phyloP scores from a whole-genome alignment of 768 basidiomycete species.

The Plicaturopsis crispa region DNA sequence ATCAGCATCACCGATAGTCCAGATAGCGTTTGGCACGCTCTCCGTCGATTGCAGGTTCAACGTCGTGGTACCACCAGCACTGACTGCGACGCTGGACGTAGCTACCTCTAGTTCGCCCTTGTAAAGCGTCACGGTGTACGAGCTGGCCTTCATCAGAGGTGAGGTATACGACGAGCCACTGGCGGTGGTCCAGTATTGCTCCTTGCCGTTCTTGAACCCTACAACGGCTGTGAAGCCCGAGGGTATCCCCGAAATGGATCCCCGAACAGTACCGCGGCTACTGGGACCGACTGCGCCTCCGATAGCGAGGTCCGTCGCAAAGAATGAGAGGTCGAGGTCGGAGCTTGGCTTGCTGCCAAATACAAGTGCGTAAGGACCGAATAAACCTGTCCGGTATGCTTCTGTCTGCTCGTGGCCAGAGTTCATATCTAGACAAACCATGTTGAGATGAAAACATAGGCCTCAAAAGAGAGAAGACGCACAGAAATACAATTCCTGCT shows the following conservation, averaged over 20 bases:
- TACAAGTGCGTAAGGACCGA: conserved; percentile 13
- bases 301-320: conserved; percentile 16
- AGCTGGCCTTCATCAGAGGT: conserved; percentile 44
- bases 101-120: conserved; percentile 39
- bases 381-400: conserved; percentile 24
- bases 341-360: too few species aligned
- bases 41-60: conserved; percentile 23
- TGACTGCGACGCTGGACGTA: conserved; percentile 33
- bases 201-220: conserved; percentile 22
- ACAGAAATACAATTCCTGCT: conserved; percentile 30
- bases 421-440: conserved; percentile 19
- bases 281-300: conserved; percentile 15
- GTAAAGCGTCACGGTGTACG: conserved; percentile 37
- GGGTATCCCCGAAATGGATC: conserved; percentile 20
- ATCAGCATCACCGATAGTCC: conserved; percentile 39
- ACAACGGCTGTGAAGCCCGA: conserved; percentile 14
- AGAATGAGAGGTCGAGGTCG: too few species aligned
- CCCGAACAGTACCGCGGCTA: conserved; percentile 22
- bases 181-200: conserved; percentile 30
- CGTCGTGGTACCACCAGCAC: conserved; percentile 28
- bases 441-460: conserved; percentile 2
- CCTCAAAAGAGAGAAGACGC: conserved; percentile 8
- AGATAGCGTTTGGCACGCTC: conserved; percentile 29
- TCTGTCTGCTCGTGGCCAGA: conserved; percentile 31
- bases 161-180: too few species aligned